These are phyloP conservation scores for Gloeophyllum trabeum DNA, from an alignment of 768 basidiomycete genomes.

Conservation along the genomic window DNA sequence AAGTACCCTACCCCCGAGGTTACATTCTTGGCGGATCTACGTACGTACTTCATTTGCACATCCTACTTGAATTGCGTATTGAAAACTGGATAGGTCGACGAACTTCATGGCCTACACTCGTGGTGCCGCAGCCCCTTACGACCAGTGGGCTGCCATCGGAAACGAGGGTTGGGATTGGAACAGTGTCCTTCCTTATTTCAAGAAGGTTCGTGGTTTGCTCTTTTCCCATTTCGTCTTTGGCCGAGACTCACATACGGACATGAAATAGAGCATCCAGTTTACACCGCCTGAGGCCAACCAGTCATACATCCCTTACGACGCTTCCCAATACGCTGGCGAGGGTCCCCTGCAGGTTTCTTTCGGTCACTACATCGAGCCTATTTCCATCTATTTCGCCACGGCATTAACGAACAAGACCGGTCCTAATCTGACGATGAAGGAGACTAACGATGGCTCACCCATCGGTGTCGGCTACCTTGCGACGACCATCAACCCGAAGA, in stretches of 20 bases:
- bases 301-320: neutral
- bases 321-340: neutral
- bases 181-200: conserved; percentile 10
- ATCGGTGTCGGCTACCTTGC: neutral
- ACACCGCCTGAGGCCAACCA: conserved; percentile 6
- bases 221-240: conserved; percentile 1
- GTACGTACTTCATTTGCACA: neutral
- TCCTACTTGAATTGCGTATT: neutral
- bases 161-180: conserved; percentile 18
- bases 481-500: neutral
- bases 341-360: neutral
- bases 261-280: conserved; percentile 12
- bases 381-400: neutral
- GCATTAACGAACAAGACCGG: neutral
- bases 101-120: conserved; percentile 18
- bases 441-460: neutral
- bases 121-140: conserved; percentile 14
- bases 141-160: conserved; percentile 13
- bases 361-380: neutral
- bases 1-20: neutral
- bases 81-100: conserved; percentile 1
- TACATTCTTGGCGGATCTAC: neutral
- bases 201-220: conserved; percentile 9
- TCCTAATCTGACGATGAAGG: neutral
- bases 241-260: conserved; percentile 11